Percentiles rank a stretch among this genome's conserved stretches.
Evolutionary conservation across 345 rosid genomes (phyloP).

Genomic region (Populus pruinosa): DNA sequence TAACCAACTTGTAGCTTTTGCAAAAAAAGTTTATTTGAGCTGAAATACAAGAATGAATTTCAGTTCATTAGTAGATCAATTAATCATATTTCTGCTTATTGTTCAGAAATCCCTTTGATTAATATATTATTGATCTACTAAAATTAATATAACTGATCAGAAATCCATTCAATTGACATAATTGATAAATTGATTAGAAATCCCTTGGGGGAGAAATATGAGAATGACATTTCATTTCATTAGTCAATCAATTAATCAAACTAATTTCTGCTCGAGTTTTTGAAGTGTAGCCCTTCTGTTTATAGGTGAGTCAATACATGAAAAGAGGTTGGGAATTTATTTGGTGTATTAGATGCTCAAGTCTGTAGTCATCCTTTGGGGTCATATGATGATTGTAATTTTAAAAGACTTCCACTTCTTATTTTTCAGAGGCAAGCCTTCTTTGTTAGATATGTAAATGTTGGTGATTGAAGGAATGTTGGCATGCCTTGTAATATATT

Average conservation of each 20-base stretch:
- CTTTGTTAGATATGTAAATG: background rate
- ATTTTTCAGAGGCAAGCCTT: background rate
- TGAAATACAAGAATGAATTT: background rate
- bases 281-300: background rate
- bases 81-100: too few species aligned
- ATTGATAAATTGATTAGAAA: too few species aligned
- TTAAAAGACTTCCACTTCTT: constrained; percentile 4
- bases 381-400: constrained; percentile 1
- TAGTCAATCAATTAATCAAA: background rate
- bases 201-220: too few species aligned
- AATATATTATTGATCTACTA: too few species aligned
- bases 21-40: background rate
- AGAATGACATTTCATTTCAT: too few species aligned
- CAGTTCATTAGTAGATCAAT: too few species aligned
- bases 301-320: background rate
- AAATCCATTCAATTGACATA: too few species aligned
- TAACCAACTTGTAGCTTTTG: background rate
- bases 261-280: background rate
- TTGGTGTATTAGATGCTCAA: background rate
- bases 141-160: too few species aligned
- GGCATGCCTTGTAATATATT: background rate
- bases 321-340: background rate
- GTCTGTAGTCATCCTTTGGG: background rate
- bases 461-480: background rate
- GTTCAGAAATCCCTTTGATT: too few species aligned